Conservation (phyloP, 1,139 yeast genomes). For the Scheffersomyces titani region DNA sequence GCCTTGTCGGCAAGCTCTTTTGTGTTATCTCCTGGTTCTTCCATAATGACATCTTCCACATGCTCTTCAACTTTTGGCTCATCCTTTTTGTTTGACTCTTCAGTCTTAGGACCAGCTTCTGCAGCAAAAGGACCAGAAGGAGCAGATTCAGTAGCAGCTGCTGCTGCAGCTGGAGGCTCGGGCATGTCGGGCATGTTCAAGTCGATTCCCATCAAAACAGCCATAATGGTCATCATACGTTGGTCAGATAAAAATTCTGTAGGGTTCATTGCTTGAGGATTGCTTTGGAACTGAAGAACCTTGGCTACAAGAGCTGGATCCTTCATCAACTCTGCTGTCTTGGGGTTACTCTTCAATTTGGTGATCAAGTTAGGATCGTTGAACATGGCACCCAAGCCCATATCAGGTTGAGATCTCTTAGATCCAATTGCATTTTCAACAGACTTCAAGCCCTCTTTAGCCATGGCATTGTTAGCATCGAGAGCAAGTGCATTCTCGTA, state of each 20-base stretch:
- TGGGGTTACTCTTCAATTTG: conserved; percentile 80
- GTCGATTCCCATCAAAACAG: conserved; percentile 83
- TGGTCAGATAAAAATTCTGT: conserved; percentile 73
- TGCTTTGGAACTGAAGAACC: conserved; percentile 61
- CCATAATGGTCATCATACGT: conserved; percentile 86
- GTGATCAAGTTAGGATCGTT: conserved; percentile 77
- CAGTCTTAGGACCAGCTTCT: conserved; percentile 25
- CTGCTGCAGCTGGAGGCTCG: conserved; percentile 19
- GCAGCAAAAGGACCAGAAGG: background rate
- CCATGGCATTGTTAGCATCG: conserved; percentile 84
- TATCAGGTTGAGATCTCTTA: conserved; percentile 56
- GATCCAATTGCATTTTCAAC: conserved; percentile 59
- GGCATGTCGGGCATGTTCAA: conserved; percentile 49
- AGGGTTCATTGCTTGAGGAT: conserved; percentile 70
- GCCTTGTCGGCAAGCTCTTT: conserved; percentile 71
- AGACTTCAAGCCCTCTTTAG: conserved; percentile 74
- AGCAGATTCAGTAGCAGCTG: conserved; percentile 15
- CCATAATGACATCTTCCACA: conserved; percentile 41
- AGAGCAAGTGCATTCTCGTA: conserved; percentile 82
- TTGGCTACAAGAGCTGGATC: conserved; percentile 84
- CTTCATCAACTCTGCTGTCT: conserved; percentile 81
- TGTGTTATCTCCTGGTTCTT: conserved; percentile 21
- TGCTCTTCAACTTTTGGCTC: conserved; percentile 17
- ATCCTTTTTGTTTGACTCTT: conserved; percentile 23
- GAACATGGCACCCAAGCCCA: conserved; percentile 78